Base-by-base conservation (phyloP, 176 grass and related monocot species). In the Carex scoparia region DNA sequence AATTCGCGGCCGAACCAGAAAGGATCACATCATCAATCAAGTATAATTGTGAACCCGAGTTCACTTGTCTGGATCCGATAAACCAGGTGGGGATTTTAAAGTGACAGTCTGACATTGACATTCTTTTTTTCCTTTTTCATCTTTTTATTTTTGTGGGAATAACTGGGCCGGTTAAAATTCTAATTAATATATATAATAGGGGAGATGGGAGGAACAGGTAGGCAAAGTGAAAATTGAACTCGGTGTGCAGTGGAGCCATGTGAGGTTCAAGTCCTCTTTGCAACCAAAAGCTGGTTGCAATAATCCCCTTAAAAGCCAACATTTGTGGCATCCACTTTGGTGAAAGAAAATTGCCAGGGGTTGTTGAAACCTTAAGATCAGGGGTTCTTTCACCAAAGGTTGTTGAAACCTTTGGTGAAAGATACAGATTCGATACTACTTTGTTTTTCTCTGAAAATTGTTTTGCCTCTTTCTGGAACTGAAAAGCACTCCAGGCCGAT, bases 231-330 rank as follows among this genome's bases (percentile, higher is more conserved):
- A 74, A 51, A 51, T 51, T 51, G 70, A 28, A 46, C 6, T 32
- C 23, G 30, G 60, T 40, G 79, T 27, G 4, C 15, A 81, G 60
- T 66, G 60, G 60, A 65, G 80, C 80, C 80, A 82, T 82, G 80
- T 82, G 80, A 48, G 79, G 78, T 23, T 42, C 32, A 67, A 82
- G 80, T 82, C 27, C 61, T 67, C 80, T 82, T 82, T 82, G 80
- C 80, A 33, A 49, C 60, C 37, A 67, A 82, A 82, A 67, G 80
- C 80, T 65, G 58, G 33, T 67, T 82, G 61, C 61, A 53, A 67
- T 53, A 82, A 67, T 66, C 61, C 80, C 80, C 62, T 82, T 65
- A 82, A 67, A 67, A 82, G 80, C 37, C 80, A 82, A 82, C 80
- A 82, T 66, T 66, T 82, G 58, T 82, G 80, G 31, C 38, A 66